Base-by-base conservation (phyloP, 345 rosid species). In the Lepidium sativum region DNA sequence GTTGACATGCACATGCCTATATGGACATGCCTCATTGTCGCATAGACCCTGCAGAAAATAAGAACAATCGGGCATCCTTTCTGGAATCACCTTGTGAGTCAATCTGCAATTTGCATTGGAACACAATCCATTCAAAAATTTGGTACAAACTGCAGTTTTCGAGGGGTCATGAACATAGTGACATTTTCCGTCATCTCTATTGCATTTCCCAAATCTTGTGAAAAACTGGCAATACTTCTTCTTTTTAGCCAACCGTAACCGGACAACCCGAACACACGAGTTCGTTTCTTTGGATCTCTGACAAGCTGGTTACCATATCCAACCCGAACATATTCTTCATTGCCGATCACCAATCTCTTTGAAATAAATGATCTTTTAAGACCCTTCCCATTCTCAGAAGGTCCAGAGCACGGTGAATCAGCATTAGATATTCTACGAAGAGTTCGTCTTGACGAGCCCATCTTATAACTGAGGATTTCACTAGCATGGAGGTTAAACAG, bases 61-160 rank as follows among this genome's bases (percentile, higher is more conserved):
- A 68, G 96, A 94, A 63, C 99, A 94, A 73, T 90, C 97, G 6
- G 95, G 99, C 99, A 94, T 94, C 75, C 97, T 79, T 61, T 94
- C 96, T 15, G 97, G 99, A 78, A 94, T 88, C 74, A 94, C 99
- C 99, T 94, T 75, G 73, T 94, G 99, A 62, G 97, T 94, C 81
- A 90, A 85, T 79, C 80, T 94, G 87, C 97, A 94, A 80, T 79
- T 80, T 9, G 75, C 42, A 70, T 80, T 80, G 54, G 78, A 77
- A 79, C 97, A 90, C 70, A 81, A 80, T 72, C 92, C 99, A 66
- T 81, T 90, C 57, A 90, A 71, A 78, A 86, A 94, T 68, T 86
- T 94, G 61, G 99, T 94, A 79, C 99, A 94, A 53, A 94, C 97
- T 14, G 91, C 92, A 58, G 90, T 79, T 84, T 94, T 94, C 35